Evolutionary conservation across 176 grass and related monocot genomes (phyloP).

Genomic region (Cocos nucifera): DNA sequence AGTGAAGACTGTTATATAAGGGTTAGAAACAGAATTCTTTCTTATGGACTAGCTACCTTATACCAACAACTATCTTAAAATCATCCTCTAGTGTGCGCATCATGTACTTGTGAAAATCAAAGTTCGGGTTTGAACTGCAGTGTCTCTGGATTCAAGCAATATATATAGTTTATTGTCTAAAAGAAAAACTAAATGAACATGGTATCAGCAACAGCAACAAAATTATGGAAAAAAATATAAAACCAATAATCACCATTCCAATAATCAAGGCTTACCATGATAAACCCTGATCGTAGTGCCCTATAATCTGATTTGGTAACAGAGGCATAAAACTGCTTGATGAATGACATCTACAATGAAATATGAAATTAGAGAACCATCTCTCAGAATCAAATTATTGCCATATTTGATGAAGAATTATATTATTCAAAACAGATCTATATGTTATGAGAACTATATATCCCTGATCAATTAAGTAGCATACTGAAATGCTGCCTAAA

Average conservation of each 20-base stretch:
- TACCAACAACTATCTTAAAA: conserved; percentile 79
- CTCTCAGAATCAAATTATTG: no score
- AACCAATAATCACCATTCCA: conserved; percentile 18
- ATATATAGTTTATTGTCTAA: no score
- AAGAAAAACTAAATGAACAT: no score
- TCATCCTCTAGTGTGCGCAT: conserved; percentile 81
- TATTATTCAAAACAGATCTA: no score
- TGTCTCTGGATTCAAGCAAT: no score
- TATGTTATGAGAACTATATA: no score
- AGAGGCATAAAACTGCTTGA: conserved; percentile 75
- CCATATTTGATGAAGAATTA: no score
- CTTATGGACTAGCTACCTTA: conserved; percentile 41
- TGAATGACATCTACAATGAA: conserved; percentile 59
- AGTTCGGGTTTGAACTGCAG: conserved; percentile 15
- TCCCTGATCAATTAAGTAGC: no score
- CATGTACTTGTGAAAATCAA: conserved; percentile 85
- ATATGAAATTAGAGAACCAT: not conserved
- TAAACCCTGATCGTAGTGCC: conserved; percentile 72
- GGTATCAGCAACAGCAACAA: not conserved
- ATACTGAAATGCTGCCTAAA: no score
- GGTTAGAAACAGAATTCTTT: no score
- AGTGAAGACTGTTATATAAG: no score
- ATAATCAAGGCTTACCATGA: conserved; percentile 38
- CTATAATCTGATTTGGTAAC: conserved; percentile 82
- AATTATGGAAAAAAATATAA: not conserved